Base-by-base conservation (phyloP, 2,329 filamentous ascomycete genomes). In the Aspergillus sp. region DNA sequence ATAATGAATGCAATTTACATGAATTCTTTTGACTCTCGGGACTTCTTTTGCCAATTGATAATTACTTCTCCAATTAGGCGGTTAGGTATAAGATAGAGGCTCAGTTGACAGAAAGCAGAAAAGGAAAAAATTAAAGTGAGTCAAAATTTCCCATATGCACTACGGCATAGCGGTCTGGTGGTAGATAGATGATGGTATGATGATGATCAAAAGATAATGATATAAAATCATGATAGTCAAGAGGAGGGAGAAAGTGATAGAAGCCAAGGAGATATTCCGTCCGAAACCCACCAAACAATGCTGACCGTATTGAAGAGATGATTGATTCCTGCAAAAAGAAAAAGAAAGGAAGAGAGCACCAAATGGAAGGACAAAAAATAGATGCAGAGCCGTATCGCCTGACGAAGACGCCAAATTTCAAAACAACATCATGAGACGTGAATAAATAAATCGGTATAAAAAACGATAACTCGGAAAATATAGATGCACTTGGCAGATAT, bases 341-440 rank as follows among this genome's bases (percentile, higher is more conserved):
- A 11, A 39, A 5, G 3, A 10, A 39, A 27, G 27, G 13, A 34
- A 19, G 19, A 19, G 4, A 19, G 19, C 19, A 19, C 19, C 19
- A 19, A 19, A 19, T 19, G 19, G 19, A 19, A 19, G 19, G 19
- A 19, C 19, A 19, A 19, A 19, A 42, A 26, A 34, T 30, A 39
- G 37, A 32, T 37, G 12, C 33, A 10, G 33, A 13, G n/a, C 33
- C 33, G 7, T 35, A 35, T 35, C 19, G 33, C 33, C 40, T 10
- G 29, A 36, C 30, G 46, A 27, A 41, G 37, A 57, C 54, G 54
- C 56, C 54, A 44, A 41, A 47, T 54, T 50, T 40, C 48, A 52
- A 43, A 51, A 51, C 47, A 51, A 51, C 47, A 32, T 59, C 56
- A 47, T 59, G 48, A 59, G 47, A 44, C 56, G 55, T 59, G 42